Base-by-base conservation (phyloP, 2,329 filamentous ascomycete species). In the Beauveria scarabaeidicola region DNA sequence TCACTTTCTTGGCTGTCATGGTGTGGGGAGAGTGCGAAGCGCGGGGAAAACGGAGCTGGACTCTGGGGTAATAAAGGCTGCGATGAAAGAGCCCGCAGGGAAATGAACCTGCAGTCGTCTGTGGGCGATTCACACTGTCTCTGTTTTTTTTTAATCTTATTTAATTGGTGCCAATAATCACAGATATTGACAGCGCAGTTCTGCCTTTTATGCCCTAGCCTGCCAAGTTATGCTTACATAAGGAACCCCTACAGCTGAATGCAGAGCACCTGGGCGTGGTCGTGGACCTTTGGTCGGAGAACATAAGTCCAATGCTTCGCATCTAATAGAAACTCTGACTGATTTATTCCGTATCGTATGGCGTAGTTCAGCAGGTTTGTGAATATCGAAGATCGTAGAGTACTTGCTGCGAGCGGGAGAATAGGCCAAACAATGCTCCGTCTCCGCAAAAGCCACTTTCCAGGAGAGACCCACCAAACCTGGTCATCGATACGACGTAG, bases 11-110 rank as follows among this genome's bases (percentile, higher is more conserved):
- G 27, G 41, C 38, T 7, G 38, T 21, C 27, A 27, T 55, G 10
- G 29, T 56, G 53, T 56, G 53, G 53, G 27, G 52, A 36, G 27
- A 19, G 41, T 46, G 41, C 29, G 38, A 46, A 38, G 43, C 53
- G 53, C 29, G 53, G 53, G 53, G 53, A 56, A 53, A 32, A 23
- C 52, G 40, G 38, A 55, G 52, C 52, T 55, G 52, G 15, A 36
- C 17, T 56, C 53, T 56, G 53, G 53, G 53, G 53, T 56, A 56
- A 11, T 55, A 47, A 5, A 17, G 52, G 7, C 3, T 38, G 40
- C 11, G 52, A 46, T 11, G 32, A 47, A 36, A 47, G 43, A 47
- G 43, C 52, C 52, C 27, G 29, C 52, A 47, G 47, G 27, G 19
- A 5, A 32, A 32, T 5, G 11, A 46, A 25, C 36, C n/a, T 32